These are phyloP conservation scores for Fusarium luffae DNA, from an alignment of 2,329 filamentous ascomycete species.

Conservation along the genomic window DNA sequence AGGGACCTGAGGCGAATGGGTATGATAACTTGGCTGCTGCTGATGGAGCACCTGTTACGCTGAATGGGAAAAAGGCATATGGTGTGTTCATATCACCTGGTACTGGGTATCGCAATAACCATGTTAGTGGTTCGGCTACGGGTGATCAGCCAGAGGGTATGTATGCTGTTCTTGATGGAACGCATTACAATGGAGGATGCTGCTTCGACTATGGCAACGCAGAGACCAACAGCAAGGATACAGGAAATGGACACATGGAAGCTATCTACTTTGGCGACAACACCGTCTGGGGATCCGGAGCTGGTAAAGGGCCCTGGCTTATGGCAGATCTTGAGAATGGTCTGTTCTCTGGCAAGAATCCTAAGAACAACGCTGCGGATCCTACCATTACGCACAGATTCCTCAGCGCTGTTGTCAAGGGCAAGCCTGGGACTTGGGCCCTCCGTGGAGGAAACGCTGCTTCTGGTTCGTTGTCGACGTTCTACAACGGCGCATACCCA, in stretches of 20 bases:
- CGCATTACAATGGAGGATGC: conserved; percentile 23
- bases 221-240: conserved; percentile 62
- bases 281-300: conserved; percentile 65
- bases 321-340: conserved; percentile 77
- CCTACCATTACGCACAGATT: conserved; percentile 11
- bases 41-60: conserved; percentile 22
- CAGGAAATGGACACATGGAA: conserved; percentile 75
- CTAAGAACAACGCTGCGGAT: conserved; percentile 23
- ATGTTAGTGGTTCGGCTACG: conserved; percentile 11
- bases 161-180: conserved; percentile 32
- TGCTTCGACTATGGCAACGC: conserved; percentile 31
- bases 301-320: conserved; percentile 71
- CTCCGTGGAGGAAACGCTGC: conserved; percentile 26
- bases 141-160: conserved; percentile 17
- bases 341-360: conserved; percentile 65
- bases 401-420: conserved; percentile 12
- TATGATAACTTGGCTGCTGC: conserved; percentile 28
- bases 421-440: conserved; percentile 12
- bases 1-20: conserved; percentile 12
- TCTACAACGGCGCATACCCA: conserved; percentile 19
- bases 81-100: conserved; percentile 27
- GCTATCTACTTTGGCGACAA: conserved; percentile 72
- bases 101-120: conserved; percentile 25
- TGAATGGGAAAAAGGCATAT: conserved; percentile 29
- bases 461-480: conserved; percentile 11